Evolutionary conservation across 257 asterid genomes (phyloP).

Genomic region (Solanum rostratum): DNA sequence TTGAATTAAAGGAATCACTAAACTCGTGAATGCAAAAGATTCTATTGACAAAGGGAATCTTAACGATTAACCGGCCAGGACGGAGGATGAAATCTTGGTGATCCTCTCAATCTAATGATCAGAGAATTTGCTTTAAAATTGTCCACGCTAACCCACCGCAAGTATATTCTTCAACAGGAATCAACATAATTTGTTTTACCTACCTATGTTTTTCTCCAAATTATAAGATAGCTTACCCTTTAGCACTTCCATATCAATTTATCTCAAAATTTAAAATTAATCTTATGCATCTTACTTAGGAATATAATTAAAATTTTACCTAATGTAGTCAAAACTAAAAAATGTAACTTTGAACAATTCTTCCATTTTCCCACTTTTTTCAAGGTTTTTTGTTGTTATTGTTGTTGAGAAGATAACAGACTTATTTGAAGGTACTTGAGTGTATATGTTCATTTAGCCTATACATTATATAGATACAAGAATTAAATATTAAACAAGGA

Average conservation of each 20-base stretch:
- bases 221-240: neutral
- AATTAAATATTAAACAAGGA: neutral
- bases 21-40: neutral
- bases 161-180: neutral
- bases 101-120: neutral
- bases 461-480: neutral
- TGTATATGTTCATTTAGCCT: neutral
- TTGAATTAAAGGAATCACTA: neutral
- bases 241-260: neutral
- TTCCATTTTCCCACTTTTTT: neutral
- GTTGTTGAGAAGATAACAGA: neutral
- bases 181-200: neutral
- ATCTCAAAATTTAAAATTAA: neutral
- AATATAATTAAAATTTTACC: neutral
- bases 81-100: neutral
- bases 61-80: neutral
- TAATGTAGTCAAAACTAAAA: neutral
- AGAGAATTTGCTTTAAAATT: neutral
- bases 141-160: neutral
- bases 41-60: neutral
- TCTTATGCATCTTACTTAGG: neutral
- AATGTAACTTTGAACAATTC: neutral
- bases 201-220: neutral
- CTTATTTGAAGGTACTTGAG: neutral
- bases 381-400: neutral